phyloP scores from a whole-genome alignment of 2,329 filamentous ascomycete genomes.

The Claviceps fusiformis region DNA sequence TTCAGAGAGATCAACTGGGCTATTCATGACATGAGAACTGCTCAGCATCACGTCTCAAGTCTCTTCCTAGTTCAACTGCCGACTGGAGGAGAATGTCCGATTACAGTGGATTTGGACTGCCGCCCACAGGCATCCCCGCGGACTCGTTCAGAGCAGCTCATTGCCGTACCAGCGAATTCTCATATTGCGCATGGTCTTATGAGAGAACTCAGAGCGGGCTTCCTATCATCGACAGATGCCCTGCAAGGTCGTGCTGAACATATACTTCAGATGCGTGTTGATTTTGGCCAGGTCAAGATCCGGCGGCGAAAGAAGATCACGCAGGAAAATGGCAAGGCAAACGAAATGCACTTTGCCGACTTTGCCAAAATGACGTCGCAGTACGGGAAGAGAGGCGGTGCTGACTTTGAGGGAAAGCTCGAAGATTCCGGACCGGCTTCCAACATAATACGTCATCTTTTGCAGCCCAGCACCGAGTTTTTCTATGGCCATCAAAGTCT shows the following conservation, averaged over 20 bases:
- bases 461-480: slow-evolving; percentile 3
- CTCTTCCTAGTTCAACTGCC: slow-evolving; percentile 17
- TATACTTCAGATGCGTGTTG: slow-evolving; percentile 18
- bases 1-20: slow-evolving; percentile 17
- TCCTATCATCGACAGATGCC: slow-evolving; percentile 10
- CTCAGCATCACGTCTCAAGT: slow-evolving; percentile 11
- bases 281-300: slow-evolving; percentile 19
- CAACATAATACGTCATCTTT: slow-evolving; percentile 5
- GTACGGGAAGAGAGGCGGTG: slow-evolving; percentile 19
- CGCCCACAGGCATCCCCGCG: slow-evolving; percentile 10
- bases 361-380: slow-evolving; percentile 14
- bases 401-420: slow-evolving; percentile 12
- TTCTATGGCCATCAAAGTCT: slow-evolving; percentile 7
- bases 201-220: not conserved
- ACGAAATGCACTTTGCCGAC: slow-evolving; percentile 12
- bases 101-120: slow-evolving; percentile 13
- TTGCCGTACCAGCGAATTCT: not conserved
- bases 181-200: not conserved
- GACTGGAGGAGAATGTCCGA: slow-evolving; percentile 4
- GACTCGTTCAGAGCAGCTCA: not conserved
- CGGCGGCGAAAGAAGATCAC: slow-evolving; percentile 13
- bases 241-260: slow-evolving; percentile 13
- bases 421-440: slow-evolving; percentile 1
- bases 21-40: slow-evolving; percentile 20
- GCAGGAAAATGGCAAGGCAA: slow-evolving; percentile 1